Percentiles rank a stretch among this genome's conserved stretches.
These are phyloP conservation scores for Torrubiella hemipterigena DNA, from an alignment of 2,329 filamentous ascomycete genomes.

Conservation along the genomic window DNA sequence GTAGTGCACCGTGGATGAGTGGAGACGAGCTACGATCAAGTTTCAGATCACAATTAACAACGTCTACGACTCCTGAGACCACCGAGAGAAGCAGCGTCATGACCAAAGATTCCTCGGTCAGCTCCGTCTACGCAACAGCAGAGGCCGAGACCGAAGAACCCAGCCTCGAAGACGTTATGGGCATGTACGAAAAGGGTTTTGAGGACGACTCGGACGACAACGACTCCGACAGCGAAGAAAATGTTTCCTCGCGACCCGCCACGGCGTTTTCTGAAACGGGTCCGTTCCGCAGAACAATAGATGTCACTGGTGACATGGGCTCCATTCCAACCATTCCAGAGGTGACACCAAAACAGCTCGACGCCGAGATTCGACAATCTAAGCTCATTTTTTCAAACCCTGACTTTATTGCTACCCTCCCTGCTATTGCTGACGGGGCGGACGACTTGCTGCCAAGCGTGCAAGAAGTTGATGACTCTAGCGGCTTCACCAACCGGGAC, in stretches of 20 bases:
- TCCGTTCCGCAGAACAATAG: constrained; percentile 1
- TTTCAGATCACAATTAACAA: constrained; percentile 42
- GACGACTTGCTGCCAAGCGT: too few species aligned
- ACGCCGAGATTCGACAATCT: constrained; percentile 25
- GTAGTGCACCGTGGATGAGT: constrained; percentile 33
- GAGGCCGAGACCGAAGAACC: constrained; percentile 40
- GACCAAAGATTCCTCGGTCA: constrained; percentile 68
- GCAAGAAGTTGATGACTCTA: too few species aligned
- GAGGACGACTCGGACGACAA: constrained; percentile 28
- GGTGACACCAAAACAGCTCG: constrained; percentile 17
- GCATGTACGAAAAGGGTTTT: constrained; percentile 56
- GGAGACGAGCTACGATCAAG: constrained; percentile 43
- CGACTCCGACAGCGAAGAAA: constrained; percentile 12
- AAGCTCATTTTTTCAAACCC: constrained; percentile 26
- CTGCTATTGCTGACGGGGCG: constrained; percentile 20
- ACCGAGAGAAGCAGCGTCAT: constrained; percentile 75
- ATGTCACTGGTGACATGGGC: constrained; percentile 8
- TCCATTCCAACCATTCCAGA: constrained; percentile 7
- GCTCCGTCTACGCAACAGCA: constrained; percentile 36
- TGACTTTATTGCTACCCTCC: constrained; percentile 26
- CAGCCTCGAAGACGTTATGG: constrained; percentile 57
- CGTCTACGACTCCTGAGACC: constrained; percentile 46
- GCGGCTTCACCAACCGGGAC: constrained; percentile 21
- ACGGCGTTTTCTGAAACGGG: constrained; percentile 6
- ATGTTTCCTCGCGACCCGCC: constrained; percentile 4